Percentiles rank a stretch among this genome's conserved stretches.
Evolutionary conservation across 108 stramenopile genomes (phyloP).

Genomic region (Mediolabrus comicus): DNA sequence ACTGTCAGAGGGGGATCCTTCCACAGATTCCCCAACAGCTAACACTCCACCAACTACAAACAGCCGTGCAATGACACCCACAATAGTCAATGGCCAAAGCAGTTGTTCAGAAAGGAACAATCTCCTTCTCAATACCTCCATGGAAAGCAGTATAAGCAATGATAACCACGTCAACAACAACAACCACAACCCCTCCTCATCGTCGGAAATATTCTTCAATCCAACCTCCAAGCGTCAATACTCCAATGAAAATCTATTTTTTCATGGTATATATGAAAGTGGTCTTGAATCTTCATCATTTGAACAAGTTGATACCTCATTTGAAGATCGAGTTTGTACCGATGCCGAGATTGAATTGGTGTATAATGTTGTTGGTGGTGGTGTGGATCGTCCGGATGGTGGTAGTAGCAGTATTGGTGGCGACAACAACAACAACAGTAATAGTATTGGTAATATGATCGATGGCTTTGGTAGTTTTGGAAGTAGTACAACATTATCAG

Average conservation of each 20-base stretch:
- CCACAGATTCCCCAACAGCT: too few species aligned
- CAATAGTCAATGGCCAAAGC: too few species aligned
- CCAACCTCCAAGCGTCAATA: constrained; percentile 3
- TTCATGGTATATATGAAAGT: constrained; percentile 40
- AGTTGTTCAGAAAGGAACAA: too few species aligned
- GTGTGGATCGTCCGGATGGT: too few species aligned
- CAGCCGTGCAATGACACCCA: too few species aligned
- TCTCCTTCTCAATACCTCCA: too few species aligned
- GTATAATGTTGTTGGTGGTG: constrained; percentile 16
- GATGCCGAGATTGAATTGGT: constrained; percentile 44
- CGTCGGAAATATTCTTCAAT: neutral
- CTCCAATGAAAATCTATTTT: constrained; percentile 30
- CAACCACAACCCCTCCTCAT: too few species aligned
- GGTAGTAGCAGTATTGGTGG: too few species aligned
- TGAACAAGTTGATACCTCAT: constrained; percentile 30
- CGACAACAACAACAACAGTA: constrained; percentile 2
- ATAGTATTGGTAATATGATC: neutral
- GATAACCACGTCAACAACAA: neutral
- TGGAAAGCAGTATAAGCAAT: neutral
- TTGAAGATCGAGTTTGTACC: constrained; percentile 19
- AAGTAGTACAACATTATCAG: neutral
- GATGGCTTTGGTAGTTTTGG: neutral
- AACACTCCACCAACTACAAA: too few species aligned
- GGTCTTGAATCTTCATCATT: constrained; percentile 34
- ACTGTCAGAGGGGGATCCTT: too few species aligned